Evolutionary conservation across 768 basidiomycete species (phyloP), one percentile per base, ranked within the genome.

Genomic region (Dentipellis fragilis): DNA sequence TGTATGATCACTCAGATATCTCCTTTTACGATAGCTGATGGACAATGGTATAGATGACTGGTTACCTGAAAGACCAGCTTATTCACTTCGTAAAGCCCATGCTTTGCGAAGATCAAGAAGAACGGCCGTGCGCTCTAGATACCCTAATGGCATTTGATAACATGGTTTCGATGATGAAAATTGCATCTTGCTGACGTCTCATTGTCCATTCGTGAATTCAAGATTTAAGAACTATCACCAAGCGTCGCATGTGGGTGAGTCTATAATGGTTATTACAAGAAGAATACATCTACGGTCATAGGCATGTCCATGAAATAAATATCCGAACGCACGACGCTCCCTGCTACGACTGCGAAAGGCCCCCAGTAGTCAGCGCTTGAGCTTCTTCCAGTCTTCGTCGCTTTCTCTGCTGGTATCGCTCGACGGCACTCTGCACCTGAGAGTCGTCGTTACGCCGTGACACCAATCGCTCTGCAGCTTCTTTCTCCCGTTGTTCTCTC

Each of bases 351-450:
- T 49, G 23, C 22, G 48, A 8, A 21, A 21, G 7, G 46, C 29
- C 10, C 49, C 51, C 51, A 29, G 29, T 29, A 29, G 29, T 29
- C 29, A 29, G 29, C 29, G 29, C 6, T 29, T 29, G 29, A 29
- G 29, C 29, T 29, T 29, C 16, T 23, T 91, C 89, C 65, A 91
- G 57, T 63, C 79, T 87, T 66, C 79, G 80, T 51, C 86, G 80
- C 72, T 96, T 96, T 63, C 93, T 74, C 65, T 84, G 82, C 49
- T 87, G 65, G 64, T 87, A 93, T 53, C 91, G 78, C 57, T 84
- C 80, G 53, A 78, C 79, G 12, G 89, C 90, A 65, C 78, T 84
- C 68, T 84, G 76, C 38, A 94, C 80, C 53, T 83, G 81, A n/a
- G 69, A 69, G 38, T 88, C 84, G 23, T 78, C 84, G 65, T 94